A percentile compares a stretch with the other conserved stretches of the same genome.
These are phyloP conservation scores for Pseudocercospora macadamiae DNA, from an alignment of 2,329 filamentous ascomycete genomes.

Conservation along the genomic window DNA sequence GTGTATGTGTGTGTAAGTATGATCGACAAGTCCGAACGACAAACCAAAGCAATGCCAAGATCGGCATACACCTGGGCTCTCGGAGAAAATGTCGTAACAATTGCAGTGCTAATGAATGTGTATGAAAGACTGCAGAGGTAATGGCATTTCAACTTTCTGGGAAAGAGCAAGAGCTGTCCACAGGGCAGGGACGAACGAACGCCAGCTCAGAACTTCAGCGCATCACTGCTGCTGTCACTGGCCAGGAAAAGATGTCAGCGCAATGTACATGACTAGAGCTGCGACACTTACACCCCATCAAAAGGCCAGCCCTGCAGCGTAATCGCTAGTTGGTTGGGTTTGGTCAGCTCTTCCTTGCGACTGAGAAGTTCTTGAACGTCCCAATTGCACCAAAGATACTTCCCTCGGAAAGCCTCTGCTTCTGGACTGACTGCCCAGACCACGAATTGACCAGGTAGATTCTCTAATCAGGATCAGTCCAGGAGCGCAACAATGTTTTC, in stretches of 20 bases:
- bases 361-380: conserved; percentile 18
- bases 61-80: no score
- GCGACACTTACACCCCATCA: not conserved
- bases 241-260: not conserved
- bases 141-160: no score
- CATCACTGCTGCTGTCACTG: not conserved
- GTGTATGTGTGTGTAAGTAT: not conserved
- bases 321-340: not conserved
- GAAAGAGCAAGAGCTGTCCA: no score
- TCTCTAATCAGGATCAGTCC: not conserved
- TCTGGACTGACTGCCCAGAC: conserved; percentile 45
- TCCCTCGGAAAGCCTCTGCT: conserved; percentile 43
- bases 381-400: conserved; percentile 28
- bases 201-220: not conserved
- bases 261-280: not conserved
- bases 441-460: conserved; percentile 21
- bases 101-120: no score
- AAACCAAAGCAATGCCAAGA: not conserved
- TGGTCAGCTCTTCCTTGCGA: not conserved
- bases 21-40: not conserved
- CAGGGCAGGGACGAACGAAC: no score
- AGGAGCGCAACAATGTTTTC: not conserved
- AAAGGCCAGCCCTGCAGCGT: conserved; percentile 5
- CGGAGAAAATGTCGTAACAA: no score
- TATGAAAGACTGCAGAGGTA: no score